These are phyloP conservation scores for Fusarium tuaranense DNA, from an alignment of 2,329 filamentous ascomycete species.

Conservation along the genomic window DNA sequence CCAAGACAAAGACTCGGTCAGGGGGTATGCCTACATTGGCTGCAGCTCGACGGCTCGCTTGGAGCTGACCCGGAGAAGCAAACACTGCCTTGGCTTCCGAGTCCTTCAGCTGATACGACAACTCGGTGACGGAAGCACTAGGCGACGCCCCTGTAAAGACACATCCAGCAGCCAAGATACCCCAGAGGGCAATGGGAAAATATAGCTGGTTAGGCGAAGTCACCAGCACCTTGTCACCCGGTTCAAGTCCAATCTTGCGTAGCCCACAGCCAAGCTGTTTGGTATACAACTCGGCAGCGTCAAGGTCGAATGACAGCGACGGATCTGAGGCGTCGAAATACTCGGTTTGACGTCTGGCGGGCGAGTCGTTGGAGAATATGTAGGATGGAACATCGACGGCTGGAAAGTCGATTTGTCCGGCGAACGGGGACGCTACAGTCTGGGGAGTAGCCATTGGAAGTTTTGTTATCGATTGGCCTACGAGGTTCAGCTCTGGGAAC, in stretches of 20 bases:
- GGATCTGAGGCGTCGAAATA: background rate
- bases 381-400: background rate
- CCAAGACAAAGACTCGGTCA: background rate
- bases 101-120: background rate
- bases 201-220: background rate
- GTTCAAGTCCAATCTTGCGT: background rate
- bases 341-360: background rate
- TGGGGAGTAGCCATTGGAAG: too few relatives aligned
- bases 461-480: too few relatives aligned
- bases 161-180: background rate
- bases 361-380: background rate
- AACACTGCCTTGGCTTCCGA: background rate
- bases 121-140: background rate
- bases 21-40: background rate
- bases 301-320: background rate
- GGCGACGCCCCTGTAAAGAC: background rate
- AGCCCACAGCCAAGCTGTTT: background rate
- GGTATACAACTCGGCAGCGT: background rate
- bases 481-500: too few relatives aligned
- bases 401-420: background rate
- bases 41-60: background rate
- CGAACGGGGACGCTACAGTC: too few relatives aligned
- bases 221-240: background rate
- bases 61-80: background rate
- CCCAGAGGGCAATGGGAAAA: background rate